A percentile compares a stretch with the other conserved stretches of the same genome.
phyloP scores from a whole-genome alignment of 2,329 filamentous ascomycete genomes.

The Aureobasidium mangrovei region DNA sequence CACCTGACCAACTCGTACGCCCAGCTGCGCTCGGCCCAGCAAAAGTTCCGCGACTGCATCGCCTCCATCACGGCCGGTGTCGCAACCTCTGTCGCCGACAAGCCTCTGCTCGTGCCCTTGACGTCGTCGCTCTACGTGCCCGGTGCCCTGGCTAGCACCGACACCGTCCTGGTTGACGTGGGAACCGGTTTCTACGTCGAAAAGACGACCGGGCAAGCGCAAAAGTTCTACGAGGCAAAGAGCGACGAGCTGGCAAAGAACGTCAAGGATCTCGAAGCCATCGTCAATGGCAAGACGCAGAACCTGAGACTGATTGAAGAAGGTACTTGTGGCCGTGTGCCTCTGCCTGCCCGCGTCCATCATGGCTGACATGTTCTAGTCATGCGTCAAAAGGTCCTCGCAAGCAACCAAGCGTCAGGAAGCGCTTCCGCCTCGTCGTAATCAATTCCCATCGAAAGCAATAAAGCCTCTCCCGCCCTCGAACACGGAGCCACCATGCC shows the following conservation, averaged over 20 bases:
- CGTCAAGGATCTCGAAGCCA: constrained; percentile 58
- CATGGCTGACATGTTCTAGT: constrained; percentile 29
- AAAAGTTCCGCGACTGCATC: constrained; percentile 86
- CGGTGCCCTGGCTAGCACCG: constrained; percentile 64
- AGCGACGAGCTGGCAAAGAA: constrained; percentile 57
- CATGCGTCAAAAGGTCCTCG: constrained; percentile 45
- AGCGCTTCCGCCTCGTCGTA: constrained; percentile 8
- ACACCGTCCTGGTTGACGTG: constrained; percentile 80
- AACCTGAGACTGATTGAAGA: constrained; percentile 86
- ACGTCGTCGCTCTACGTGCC: constrained; percentile 93
- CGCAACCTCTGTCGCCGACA: constrained; percentile 33
- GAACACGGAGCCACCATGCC: background rate
- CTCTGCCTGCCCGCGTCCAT: background rate
- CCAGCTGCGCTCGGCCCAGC: constrained; percentile 80
- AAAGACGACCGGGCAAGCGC: constrained; percentile 59
- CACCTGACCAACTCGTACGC: constrained; percentile 85
- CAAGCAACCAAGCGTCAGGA: constrained; percentile 26
- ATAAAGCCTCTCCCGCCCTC: background rate
- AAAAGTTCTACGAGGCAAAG: constrained; percentile 59
- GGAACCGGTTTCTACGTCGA: constrained; percentile 93
- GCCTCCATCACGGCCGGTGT: constrained; percentile 54
- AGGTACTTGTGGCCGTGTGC: background rate
- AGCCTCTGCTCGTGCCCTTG: constrained; percentile 75
- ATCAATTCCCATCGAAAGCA: background rate
- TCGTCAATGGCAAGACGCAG: constrained; percentile 66